A percentile compares a stretch with the other conserved stretches of the same genome.
phyloP scores from a whole-genome alignment of 371 early-diverging fungal genomes.

The Lichtheimia ramosa region DNA sequence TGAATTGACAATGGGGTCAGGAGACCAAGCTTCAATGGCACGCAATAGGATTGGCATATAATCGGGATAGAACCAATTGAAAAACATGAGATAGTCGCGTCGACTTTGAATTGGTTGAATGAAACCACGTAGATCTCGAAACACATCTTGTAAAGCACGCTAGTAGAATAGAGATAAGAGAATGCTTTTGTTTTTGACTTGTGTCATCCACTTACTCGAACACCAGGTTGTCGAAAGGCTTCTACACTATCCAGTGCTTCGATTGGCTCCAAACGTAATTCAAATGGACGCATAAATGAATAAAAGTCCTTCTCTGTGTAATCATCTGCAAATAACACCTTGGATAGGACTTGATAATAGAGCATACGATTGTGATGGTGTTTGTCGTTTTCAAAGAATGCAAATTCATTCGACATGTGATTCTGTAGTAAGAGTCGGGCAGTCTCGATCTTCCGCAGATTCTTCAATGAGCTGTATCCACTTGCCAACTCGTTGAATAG shows the following conservation, averaged over 20 bases:
- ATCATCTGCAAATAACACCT: constrained; percentile 78
- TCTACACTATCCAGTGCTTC: constrained; percentile 34
- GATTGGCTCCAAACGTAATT: constrained; percentile 48
- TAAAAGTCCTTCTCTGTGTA: constrained; percentile 55
- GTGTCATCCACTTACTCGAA: constrained; percentile 24
- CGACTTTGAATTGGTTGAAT: constrained; percentile 66
- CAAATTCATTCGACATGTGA: constrained; percentile 71
- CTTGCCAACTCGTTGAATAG: constrained; percentile 77
- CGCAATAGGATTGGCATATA: constrained; percentile 65
- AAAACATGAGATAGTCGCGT: constrained; percentile 70
- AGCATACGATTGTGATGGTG: constrained; percentile 61
- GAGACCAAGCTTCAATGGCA: constrained; percentile 71
- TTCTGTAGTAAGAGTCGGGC: constrained; percentile 68
- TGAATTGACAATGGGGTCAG: constrained; percentile 65
- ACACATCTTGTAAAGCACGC: constrained; percentile 61
- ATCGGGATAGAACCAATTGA: constrained; percentile 82
- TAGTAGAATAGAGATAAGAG: constrained; percentile 6
- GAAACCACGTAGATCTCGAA: constrained; percentile 83
- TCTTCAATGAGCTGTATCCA: constrained; percentile 78
- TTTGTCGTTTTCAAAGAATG: constrained; percentile 57
- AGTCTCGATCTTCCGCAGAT: constrained; percentile 73
- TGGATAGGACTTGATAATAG: constrained; percentile 80
- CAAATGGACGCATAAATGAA: constrained; percentile 78
- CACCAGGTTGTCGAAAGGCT: constrained; percentile 45
- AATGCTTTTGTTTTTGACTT: background rate